These are phyloP conservation scores for Sclerotinia spermophila DNA, from an alignment of 2,329 filamentous ascomycete genomes.

Conservation along the genomic window DNA sequence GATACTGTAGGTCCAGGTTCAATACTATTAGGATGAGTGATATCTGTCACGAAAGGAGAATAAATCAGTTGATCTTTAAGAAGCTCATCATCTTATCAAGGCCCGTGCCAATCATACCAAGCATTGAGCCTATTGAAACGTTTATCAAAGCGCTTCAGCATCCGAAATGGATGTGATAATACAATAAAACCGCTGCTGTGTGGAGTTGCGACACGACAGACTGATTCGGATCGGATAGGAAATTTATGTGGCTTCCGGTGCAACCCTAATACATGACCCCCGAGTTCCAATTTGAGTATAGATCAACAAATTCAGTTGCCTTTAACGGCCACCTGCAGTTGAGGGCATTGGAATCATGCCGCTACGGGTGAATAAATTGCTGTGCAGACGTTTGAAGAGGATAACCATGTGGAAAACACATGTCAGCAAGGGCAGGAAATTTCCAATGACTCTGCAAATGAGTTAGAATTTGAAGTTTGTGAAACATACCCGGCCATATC, in stretches of 20 bases:
- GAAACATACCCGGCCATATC: not conserved
- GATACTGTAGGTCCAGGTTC: not conserved
- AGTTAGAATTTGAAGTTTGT: not conserved
- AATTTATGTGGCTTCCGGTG: constrained; percentile 6
- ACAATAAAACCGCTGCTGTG: constrained; percentile 12
- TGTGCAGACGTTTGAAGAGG: constrained; percentile 7
- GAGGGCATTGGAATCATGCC: constrained; percentile 3
- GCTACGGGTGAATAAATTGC: not conserved
- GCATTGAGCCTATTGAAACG: constrained; percentile 4
- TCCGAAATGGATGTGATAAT: constrained; percentile 8
- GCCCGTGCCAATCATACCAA: constrained; percentile 10
- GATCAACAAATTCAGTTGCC: not conserved
- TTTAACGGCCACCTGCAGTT: constrained; percentile 9
- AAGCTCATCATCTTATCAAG: constrained; percentile 1
- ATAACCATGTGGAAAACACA: constrained; percentile 13
- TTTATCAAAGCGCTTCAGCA: constrained; percentile 9
- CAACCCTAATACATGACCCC: not conserved
- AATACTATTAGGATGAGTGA: not conserved
- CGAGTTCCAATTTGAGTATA: not conserved
- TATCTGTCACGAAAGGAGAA: constrained; percentile 2
- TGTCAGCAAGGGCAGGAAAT: constrained; percentile 2
- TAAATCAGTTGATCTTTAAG: constrained; percentile 16
- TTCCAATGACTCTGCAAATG: constrained; percentile 5
- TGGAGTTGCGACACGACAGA: not conserved
- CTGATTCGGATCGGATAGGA: constrained; percentile 11